A percentile compares a stretch with the other conserved stretches of the same genome.
phyloP scores from a whole-genome alignment of 2,329 filamentous ascomycete genomes.

The Verticillium tricorpus region DNA sequence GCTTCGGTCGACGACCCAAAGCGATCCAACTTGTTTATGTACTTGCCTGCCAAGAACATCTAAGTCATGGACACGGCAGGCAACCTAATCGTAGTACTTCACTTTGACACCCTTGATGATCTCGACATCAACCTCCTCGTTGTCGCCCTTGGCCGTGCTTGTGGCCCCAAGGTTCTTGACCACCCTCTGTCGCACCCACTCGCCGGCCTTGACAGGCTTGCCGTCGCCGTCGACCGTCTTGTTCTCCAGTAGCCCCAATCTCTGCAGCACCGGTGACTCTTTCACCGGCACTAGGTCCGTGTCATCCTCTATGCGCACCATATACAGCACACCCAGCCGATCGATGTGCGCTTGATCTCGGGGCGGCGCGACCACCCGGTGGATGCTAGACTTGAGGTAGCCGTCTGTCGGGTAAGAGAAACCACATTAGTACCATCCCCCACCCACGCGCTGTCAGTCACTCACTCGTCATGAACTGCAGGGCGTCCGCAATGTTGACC shows the following conservation, averaged over 20 bases:
- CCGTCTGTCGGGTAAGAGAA: constrained; percentile 16
- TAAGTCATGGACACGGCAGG: no score
- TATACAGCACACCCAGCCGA: constrained; percentile 39
- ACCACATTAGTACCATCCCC: not conserved
- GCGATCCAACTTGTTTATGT: no score
- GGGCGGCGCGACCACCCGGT: constrained; percentile 26
- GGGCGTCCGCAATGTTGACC: constrained; percentile 41
- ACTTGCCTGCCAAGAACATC: no score
- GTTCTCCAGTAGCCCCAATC: constrained; percentile 19
- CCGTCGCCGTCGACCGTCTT: constrained; percentile 12
- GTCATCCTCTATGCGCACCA: constrained; percentile 33
- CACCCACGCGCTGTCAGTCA: not conserved
- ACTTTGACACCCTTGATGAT: constrained; percentile 12
- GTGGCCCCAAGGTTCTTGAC: constrained; percentile 15
- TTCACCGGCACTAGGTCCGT: constrained; percentile 20
- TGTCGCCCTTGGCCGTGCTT: constrained; percentile 9
- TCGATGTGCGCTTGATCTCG: constrained; percentile 31
- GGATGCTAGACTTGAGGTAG: constrained; percentile 28
- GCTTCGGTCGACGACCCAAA: no score
- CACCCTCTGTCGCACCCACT: constrained; percentile 22
- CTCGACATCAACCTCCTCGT: constrained; percentile 9
- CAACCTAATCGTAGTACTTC: constrained; percentile 8
- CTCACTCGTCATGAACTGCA: constrained; percentile 36
- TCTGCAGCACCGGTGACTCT: constrained; percentile 24
- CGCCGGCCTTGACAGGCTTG: constrained; percentile 21